phyloP scores from a whole-genome alignment of 192 early-diverging fungal genomes.

The Backusella australiensis region DNA sequence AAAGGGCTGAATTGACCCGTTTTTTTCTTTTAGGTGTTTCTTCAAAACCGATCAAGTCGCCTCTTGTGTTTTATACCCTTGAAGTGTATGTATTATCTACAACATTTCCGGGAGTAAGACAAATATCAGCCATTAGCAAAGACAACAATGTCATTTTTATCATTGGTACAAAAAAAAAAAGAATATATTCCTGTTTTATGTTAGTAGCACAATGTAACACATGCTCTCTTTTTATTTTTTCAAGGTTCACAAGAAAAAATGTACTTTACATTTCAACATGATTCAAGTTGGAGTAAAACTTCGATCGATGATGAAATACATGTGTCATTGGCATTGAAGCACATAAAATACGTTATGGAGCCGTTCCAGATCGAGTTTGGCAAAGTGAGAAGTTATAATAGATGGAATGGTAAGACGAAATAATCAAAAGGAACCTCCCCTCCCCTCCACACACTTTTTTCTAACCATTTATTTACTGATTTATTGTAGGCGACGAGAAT shows the following conservation, averaged over 20 bases:
- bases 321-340: neutral
- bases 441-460: neutral
- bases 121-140: conserved; percentile 16
- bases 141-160: conserved; percentile 13
- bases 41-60: neutral
- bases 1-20: neutral
- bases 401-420: conserved; percentile 10
- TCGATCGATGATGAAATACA: conserved; percentile 11
- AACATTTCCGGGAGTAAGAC: conserved; percentile 16
- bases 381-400: neutral
- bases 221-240: neutral
- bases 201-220: neutral
- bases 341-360: conserved; percentile 10
- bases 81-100: neutral
- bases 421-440: neutral
- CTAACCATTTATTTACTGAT: neutral
- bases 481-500: neutral
- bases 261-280: conserved; percentile 12
- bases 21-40: neutral
- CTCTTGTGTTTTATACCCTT: conserved; percentile 17
- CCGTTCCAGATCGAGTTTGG: conserved; percentile 25
- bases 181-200: neutral
- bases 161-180: conserved; percentile 17
- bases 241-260: conserved; percentile 4
- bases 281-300: conserved; percentile 6